phyloP scores from a whole-genome alignment of 495 filamentous ascomycete genomes.

The Xylaria cubensis region DNA sequence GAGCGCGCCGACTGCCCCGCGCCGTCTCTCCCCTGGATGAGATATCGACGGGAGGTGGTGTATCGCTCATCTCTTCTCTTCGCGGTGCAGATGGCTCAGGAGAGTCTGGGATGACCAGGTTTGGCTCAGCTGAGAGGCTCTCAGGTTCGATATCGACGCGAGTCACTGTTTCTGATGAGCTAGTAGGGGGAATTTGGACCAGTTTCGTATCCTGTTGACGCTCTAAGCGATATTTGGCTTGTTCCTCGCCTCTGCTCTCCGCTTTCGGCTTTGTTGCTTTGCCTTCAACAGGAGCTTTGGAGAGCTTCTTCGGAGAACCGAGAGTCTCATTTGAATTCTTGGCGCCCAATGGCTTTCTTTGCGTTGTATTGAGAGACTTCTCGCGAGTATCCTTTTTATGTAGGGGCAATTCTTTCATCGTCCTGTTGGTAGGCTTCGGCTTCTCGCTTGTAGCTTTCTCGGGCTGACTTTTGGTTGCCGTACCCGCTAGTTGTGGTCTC shows the following conservation, averaged over 20 bases:
- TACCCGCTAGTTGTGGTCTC: slow-evolving; percentile 10
- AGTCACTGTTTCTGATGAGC: slow-evolving; percentile 25
- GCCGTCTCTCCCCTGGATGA: slow-evolving; percentile 56
- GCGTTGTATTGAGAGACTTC: slow-evolving; percentile 28
- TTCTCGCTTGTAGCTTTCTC: slow-evolving; percentile 32
- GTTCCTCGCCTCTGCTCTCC: slow-evolving; percentile 22
- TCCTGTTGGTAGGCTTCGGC: slow-evolving; percentile 28
- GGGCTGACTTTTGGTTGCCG: slow-evolving; percentile 26
- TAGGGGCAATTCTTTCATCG: slow-evolving; percentile 45
- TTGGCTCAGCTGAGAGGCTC: slow-evolving; percentile 39
- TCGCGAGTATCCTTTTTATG: slow-evolving; percentile 38
- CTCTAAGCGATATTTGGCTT: slow-evolving; percentile 24
- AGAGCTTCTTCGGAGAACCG: slow-evolving; percentile 48
- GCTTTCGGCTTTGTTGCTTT: slow-evolving; percentile 37
- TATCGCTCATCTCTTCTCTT: slow-evolving; percentile 51
- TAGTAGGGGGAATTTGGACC: slow-evolving; percentile 33
- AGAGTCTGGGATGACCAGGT: slow-evolving; percentile 43
- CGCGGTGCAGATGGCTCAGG: slow-evolving; percentile 35
- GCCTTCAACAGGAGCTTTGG: slow-evolving; percentile 33
- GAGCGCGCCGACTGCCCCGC: slow-evolving; percentile 68
- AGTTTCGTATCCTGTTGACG: slow-evolving; percentile 34
- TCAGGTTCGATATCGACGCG: slow-evolving; percentile 42
- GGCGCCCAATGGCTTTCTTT: slow-evolving; percentile 49
- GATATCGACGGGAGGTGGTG: slow-evolving; percentile 63
- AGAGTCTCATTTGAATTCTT: slow-evolving; percentile 57